phyloP scores from a whole-genome alignment of 2,329 filamentous ascomycete genomes.

The Calonectria crousiana region DNA sequence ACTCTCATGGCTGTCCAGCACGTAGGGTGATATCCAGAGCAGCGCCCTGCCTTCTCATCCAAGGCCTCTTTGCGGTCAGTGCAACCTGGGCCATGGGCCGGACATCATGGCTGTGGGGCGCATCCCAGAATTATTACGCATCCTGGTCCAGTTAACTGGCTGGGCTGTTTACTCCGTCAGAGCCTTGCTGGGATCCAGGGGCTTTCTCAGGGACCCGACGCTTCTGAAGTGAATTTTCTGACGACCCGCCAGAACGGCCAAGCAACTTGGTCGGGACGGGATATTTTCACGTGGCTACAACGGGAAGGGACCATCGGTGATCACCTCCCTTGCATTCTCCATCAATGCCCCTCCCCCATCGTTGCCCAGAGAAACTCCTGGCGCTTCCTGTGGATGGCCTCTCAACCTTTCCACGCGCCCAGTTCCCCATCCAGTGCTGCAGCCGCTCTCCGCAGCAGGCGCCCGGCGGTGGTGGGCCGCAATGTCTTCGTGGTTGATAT shows the following conservation, averaged over 20 bases:
- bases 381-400: not conserved
- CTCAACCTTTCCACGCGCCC: not conserved
- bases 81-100: conserved; percentile 9
- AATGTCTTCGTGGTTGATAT: not conserved
- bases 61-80: conserved; percentile 16
- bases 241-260: conserved; percentile 22
- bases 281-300: conserved; percentile 42
- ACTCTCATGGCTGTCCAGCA: not conserved
- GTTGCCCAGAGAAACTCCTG: not conserved
- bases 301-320: conserved; percentile 30
- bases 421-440: not conserved
- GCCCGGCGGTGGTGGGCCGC: conserved; percentile 1
- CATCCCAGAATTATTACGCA: conserved; percentile 21
- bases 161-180: conserved; percentile 19
- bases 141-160: conserved; percentile 5
- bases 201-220: conserved; percentile 20
- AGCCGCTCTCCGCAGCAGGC: not conserved
- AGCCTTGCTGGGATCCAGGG: conserved; percentile 29
- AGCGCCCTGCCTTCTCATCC: not conserved
- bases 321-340: conserved; percentile 17
- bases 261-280: conserved; percentile 39
- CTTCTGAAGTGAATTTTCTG: conserved; percentile 14
- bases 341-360: conserved; percentile 3
- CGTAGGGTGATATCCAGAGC: not conserved
- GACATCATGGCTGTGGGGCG: conserved; percentile 18